Conservation (phyloP, 2,329 filamentous ascomycete species). For the Arachnomyces sp. region DNA sequence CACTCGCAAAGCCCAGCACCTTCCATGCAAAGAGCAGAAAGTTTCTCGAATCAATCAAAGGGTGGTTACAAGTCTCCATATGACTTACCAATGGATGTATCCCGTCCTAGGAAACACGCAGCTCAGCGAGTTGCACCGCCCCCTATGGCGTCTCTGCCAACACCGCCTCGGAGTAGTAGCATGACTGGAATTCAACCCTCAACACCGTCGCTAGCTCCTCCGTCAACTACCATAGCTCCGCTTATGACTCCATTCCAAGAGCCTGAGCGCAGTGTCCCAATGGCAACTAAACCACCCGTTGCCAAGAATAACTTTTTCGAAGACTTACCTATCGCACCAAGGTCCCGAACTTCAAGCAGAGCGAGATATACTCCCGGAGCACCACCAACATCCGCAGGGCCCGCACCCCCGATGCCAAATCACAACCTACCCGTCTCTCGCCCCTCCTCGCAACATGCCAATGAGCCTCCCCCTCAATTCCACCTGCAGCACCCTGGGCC, state of each 20-base stretch:
- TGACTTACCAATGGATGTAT: slow-evolving; percentile 83
- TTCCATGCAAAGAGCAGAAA: slow-evolving; percentile 57
- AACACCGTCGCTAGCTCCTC: slow-evolving; percentile 11
- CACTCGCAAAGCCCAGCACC: slow-evolving; percentile 29
- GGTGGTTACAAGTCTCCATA: slow-evolving; percentile 91
- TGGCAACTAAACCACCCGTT: slow-evolving; percentile 11
- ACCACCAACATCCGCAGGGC: slow-evolving; percentile 16
- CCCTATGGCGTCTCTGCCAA: slow-evolving; percentile 35
- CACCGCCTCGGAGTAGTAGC: slow-evolving; percentile 57
- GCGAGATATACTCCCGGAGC: slow-evolving; percentile 32
- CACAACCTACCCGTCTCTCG: slow-evolving; percentile 21
- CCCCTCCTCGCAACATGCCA: slow-evolving; percentile 8
- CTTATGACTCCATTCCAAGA: slow-evolving; percentile 9
- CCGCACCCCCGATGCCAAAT: slow-evolving; percentile 14
- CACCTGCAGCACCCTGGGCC: slow-evolving; percentile 24
- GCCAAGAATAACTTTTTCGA: slow-evolving; percentile 59
- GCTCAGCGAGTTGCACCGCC: slow-evolving; percentile 32
- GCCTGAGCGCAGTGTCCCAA: slow-evolving; percentile 8
- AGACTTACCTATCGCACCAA: slow-evolving; percentile 58
- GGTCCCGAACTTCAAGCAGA: slow-evolving; percentile 48
- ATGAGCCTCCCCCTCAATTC: slow-evolving; percentile 21
- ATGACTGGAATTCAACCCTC: slow-evolving; percentile 35
- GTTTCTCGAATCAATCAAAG: slow-evolving; percentile 84
- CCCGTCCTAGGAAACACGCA: slow-evolving; percentile 43
- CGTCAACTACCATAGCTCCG: slow-evolving; percentile 10